Conservation (phyloP, 805 yeast species). For the Zygotorulaspora danielsina region DNA sequence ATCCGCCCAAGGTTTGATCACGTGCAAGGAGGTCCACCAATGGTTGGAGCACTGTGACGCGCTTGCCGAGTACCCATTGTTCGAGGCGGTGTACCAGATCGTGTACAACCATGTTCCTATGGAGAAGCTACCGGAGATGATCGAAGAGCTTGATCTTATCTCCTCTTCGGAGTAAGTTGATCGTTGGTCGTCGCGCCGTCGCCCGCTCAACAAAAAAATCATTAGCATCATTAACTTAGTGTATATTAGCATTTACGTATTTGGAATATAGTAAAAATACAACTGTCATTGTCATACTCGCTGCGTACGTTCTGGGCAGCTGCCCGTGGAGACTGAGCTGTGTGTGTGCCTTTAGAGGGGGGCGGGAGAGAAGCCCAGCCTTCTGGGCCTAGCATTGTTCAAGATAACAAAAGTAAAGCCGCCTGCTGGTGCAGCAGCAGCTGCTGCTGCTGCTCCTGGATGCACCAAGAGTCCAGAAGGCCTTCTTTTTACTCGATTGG, state of each 20-base stretch:
- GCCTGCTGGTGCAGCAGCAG: too few species aligned
- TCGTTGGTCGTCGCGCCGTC: neutral
- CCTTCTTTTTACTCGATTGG: too few species aligned
- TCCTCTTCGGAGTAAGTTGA: neutral
- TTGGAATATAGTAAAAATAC: neutral
- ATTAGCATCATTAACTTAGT: neutral
- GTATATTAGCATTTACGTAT: constrained; percentile 1
- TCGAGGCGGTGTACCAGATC: constrained; percentile 69
- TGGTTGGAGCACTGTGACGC: constrained; percentile 50
- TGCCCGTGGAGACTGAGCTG: too few species aligned
- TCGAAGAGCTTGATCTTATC: constrained; percentile 43
- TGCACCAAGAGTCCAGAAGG: too few species aligned
- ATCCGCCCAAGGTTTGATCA: constrained; percentile 92
- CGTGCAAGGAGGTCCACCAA: constrained; percentile 87
- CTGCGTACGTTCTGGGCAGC: too few species aligned
- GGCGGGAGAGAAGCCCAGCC: too few species aligned
- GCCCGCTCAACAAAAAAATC: neutral
- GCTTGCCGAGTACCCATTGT: constrained; percentile 66
- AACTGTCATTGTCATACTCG: neutral
- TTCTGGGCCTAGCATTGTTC: too few species aligned
- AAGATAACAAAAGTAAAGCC: too few species aligned
- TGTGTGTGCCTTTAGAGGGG: too few species aligned
- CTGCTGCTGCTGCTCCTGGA: too few species aligned
- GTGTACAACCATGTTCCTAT: constrained; percentile 71
- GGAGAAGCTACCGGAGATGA: constrained; percentile 66